Evolutionary conservation across 1,284 basidiomycete species (phyloP), one percentile per base, ranked within the genome.

Genomic region (Cryptococcus sp.): DNA sequence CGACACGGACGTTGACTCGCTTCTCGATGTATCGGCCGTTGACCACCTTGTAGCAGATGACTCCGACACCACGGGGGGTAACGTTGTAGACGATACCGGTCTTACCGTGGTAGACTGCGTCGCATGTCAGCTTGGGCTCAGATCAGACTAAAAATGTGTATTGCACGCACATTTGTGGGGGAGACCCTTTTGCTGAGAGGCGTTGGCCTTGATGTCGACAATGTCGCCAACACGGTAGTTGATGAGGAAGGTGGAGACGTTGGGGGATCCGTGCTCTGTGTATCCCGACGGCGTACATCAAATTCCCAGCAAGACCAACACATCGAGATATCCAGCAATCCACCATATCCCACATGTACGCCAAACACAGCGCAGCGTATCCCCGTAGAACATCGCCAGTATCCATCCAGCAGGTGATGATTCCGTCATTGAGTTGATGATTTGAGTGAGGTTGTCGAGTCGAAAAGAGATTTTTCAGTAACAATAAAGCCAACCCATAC

Each of bases 31-130:
- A 98, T 71, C 95, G 91, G 85, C 95, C 95, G 73, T 95, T 95
- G 73, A 99, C 94, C 72, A 97, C 85, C 83, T 99, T 99, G 90
- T 97, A 89, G 71, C 95, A 88, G 80, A 99, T 94, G 64, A 99
- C 91, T 80, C 94, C 94, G 70, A 99, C 94, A 58, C 92, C 89
- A 60, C 87, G 86, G 62, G 91, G 91, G 55, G 95, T 92, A 67
- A 99, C 94, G 83, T 98, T 98, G 87, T 96, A 99, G 66, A 99
- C 84, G 74, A 99, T 95, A 69, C 96, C 95, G 67, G 95, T 99
- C 69, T 79, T 79, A 62, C 79, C 79, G 77, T 80, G 79, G 78
- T 80, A 80, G 77, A 75, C 71, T 75, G 56, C 6, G 30, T 15
- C 39, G 42, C 22, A 23, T 25, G 19, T 43, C 55, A 48, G 45